Base-by-base conservation (phyloP, 768 basidiomycete species). In the Amanita phalloides region DNA sequence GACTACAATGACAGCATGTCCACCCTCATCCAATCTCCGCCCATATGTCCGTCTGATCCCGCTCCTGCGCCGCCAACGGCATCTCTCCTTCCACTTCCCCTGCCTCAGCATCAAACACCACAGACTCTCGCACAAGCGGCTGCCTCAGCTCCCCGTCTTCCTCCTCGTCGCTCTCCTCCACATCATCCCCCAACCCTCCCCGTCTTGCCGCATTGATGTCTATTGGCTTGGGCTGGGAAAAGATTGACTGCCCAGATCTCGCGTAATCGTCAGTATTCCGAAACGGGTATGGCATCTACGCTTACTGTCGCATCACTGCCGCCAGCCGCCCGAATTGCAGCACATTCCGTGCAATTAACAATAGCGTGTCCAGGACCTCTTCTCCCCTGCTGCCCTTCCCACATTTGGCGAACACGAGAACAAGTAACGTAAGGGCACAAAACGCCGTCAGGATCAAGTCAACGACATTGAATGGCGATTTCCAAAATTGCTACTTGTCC, bases 321-420 rank as follows among this genome's bases (percentile, higher is more conserved):
- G 93, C 95, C 14, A 99, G 74, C 23, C 94, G 81, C 26, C 87
- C 84, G 62, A 97, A 97, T 58, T 94, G 91, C 51, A 99, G 78
- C 51, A 92, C 79, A 63, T 97, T 98, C 38, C 95, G 80, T 17
- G 88, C 90, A 57, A 98, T 83, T 25, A 98, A 82, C 23, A 98
- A 72, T 49, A 97, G 70, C 2, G 91, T 96, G 63, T 98, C 96
- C 45, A 98, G 76, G 1, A 98, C 71, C 61, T 96, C 94, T 68
- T 99, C 95, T 61, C 91, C 88, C 68, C 90, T 90, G 64, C 87
- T 90, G 35, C 81, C 79, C 28, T 79, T 61, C 21, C 84, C 85
- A 63, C 91, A 92, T 46, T 86, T 82, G n/a, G 87, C 84, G 63
- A 92, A 90, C 49, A 87, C 81, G 44, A 98, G 80, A 17, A 98